Evolutionary conservation across 306 rosid genomes (phyloP), one percentile per base, ranked within the genome.

Genomic region (Malus fusca): DNA sequence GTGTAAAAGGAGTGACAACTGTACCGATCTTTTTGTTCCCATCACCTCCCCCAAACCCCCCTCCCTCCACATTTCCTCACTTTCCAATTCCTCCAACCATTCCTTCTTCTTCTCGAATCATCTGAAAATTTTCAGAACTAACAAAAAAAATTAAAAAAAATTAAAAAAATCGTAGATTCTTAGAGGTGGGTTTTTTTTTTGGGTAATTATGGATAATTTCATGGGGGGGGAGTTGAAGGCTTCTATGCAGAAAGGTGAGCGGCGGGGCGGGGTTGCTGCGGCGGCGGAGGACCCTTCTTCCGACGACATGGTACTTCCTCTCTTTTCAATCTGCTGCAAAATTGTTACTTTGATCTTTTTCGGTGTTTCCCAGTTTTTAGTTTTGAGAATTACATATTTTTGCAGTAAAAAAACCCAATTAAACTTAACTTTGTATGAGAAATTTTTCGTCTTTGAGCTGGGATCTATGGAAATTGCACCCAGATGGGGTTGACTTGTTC

Each of bases 1-100:
- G 92, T 91, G 97, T 84, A 88, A 93, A 92, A 89, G 96, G 67
- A 80, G 8, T 65, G 85, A 91, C 91, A 89, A 80, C 83, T 85
- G 91, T 88, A 80, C 74, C 78, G 42, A 31, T 78, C 72, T 82
- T 87, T 87, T 88, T 72, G 79, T 80, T 72, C 81, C 80, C 78
- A 77, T 37, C 82, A 75, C 80, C 77, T 42, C 82, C 77, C 70
- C 83, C 74, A 30, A 64, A 52, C 13, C 10, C 6, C 23, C 51
- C 33, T 21, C 37, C 33, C 40, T 56, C 26, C 19, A 4, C 60
- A 28, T 66, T 67, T 26, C 62, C 33, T 26, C 12, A 35, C 11
- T 28, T 71, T 44, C 69, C 33, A 35, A 1, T n/a, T 26, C 53
- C 58, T 26, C 53, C 48, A 62, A 2, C 42, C 66, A 17, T 26